Conservation (phyloP, 306 rosid genomes). For the Cicer cuneatum region DNA sequence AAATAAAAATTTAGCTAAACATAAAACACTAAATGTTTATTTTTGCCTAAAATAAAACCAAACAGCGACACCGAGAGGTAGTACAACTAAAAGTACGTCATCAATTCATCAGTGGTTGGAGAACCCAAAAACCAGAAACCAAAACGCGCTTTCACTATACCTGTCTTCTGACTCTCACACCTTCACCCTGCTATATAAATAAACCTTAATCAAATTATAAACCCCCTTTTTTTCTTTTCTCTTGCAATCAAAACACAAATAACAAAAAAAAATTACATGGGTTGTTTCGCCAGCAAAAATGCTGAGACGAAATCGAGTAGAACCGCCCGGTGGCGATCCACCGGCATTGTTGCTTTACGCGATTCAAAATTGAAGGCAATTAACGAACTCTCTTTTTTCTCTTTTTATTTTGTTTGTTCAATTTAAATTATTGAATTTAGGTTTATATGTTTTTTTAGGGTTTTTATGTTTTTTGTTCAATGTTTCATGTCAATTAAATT, state of each 20-base stretch:
- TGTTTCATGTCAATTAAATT: neutral
- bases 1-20: no score
- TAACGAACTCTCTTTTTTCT: neutral
- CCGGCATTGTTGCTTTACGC: conserved; percentile 91
- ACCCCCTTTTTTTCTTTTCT: neutral
- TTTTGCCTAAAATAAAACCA: no score
- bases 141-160: no score
- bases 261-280: conserved; percentile 52
- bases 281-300: conserved; percentile 67
- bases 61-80: no score
- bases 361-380: conserved; percentile 87
- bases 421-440: neutral
- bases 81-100: no score
- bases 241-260: neutral
- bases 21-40: no score
- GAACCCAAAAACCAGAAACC: no score
- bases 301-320: conserved; percentile 66
- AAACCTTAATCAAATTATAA: no score
- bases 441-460: neutral
- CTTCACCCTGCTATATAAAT: no score
- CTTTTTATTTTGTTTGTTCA: neutral
- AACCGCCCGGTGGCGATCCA: conserved; percentile 89
- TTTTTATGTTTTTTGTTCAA: neutral
- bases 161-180: no score
- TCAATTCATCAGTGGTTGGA: no score